phyloP scores from a whole-genome alignment of 2,329 filamentous ascomycete genomes.

The Hymenoscyphus infarciens region DNA sequence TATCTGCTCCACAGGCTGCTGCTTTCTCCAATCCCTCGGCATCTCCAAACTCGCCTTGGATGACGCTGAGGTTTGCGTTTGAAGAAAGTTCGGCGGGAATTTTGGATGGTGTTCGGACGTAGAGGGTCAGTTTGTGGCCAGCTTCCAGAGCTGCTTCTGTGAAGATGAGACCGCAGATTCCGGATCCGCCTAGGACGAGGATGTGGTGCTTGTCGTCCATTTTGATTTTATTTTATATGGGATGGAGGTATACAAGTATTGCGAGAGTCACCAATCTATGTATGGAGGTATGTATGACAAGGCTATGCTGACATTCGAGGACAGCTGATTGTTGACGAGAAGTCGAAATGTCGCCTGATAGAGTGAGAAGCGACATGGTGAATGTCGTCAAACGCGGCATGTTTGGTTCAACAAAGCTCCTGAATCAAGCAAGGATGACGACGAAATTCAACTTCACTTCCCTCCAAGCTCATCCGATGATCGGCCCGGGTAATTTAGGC shows the following conservation, averaged over 20 bases:
- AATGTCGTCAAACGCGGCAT: neutral
- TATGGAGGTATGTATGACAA: neutral
- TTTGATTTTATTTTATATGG: neutral
- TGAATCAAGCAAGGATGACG: neutral
- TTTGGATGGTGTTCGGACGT: conserved; percentile 27
- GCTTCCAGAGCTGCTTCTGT: conserved; percentile 25
- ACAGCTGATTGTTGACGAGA: neutral
- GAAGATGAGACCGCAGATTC: conserved; percentile 27
- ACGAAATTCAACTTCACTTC: neutral
- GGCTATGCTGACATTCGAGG: neutral
- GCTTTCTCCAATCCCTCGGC: conserved; percentile 25
- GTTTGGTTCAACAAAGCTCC: neutral
- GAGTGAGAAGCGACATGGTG: neutral
- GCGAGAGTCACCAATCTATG: neutral
- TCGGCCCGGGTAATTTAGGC: neutral
- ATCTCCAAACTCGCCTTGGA: conserved; percentile 25
- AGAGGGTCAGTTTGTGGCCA: conserved; percentile 26
- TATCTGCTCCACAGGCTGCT: conserved; percentile 23
- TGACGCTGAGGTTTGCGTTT: conserved; percentile 20
- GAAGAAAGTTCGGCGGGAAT: conserved; percentile 26
- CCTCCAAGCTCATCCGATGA: neutral
- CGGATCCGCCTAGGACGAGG: conserved; percentile 27
- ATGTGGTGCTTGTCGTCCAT: conserved; percentile 19
- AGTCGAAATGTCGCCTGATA: no score
- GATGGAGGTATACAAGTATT: neutral